Evolutionary conservation across 2,329 filamentous ascomycete species (phyloP).

Genomic region (Pseudocercospora fijiensis): DNA sequence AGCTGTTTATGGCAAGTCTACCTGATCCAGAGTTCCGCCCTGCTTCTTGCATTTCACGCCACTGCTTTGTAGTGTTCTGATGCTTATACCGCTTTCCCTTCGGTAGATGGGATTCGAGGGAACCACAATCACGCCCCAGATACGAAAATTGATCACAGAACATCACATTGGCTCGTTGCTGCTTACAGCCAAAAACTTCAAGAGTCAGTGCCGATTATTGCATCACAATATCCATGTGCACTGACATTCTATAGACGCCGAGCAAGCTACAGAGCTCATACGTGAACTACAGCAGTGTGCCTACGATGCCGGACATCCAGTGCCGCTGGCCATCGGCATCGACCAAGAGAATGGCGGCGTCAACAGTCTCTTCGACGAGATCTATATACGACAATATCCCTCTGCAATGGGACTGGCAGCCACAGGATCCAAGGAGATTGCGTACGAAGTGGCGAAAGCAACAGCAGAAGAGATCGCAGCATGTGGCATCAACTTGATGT

Average conservation of each 20-base stretch:
- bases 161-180: constrained; percentile 87
- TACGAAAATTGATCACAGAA: constrained; percentile 74
- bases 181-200: constrained; percentile 79
- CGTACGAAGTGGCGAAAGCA: constrained; percentile 87
- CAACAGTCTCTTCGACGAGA: constrained; percentile 93
- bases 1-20: constrained; percentile 39
- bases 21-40: constrained; percentile 12
- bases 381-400: constrained; percentile 93
- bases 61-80: constrained; percentile 14
- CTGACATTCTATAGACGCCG: constrained; percentile 65
- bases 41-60: constrained; percentile 8
- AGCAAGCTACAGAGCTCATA: constrained; percentile 83
- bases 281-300: constrained; percentile 92
- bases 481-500: constrained; percentile 92
- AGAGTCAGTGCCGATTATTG: constrained; percentile 58
- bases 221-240: neutral
- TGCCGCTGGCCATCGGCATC: constrained; percentile 83
- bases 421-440: constrained; percentile 77
- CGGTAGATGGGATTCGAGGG: constrained; percentile 77
- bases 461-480: constrained; percentile 90
- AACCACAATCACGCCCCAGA: constrained; percentile 78
- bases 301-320: constrained; percentile 82
- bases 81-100: constrained; percentile 21
- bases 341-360: constrained; percentile 98
- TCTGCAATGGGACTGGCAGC: constrained; percentile 97